These are phyloP conservation scores for Botrytis medusae DNA, from an alignment of 2,329 filamentous ascomycete genomes.

Conservation along the genomic window DNA sequence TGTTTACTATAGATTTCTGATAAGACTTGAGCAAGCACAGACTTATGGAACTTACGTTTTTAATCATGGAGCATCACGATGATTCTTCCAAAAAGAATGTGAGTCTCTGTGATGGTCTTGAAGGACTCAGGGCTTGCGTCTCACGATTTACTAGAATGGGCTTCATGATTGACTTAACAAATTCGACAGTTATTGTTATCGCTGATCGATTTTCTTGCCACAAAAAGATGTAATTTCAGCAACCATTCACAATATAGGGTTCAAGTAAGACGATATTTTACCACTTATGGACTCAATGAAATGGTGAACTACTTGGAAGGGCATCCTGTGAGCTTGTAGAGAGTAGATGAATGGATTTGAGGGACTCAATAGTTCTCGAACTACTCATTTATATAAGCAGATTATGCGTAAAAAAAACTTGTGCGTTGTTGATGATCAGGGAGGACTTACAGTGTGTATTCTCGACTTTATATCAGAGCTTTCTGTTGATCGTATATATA, in stretches of 20 bases:
- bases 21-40: too few relatives aligned
- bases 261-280: fast-evolving
- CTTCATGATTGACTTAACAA: too few relatives aligned
- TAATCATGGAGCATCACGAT: fast-evolving
- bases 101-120: not conserved
- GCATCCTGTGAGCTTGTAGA: not conserved
- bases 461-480: not conserved
- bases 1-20: not conserved
- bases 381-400: not conserved
- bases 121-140: not conserved
- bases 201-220: too few relatives aligned
- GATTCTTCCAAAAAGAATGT: not conserved
- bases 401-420: not conserved
- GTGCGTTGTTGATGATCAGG: fast-evolving
- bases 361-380: not conserved
- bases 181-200: not conserved
- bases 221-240: not conserved
- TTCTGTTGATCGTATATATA: not conserved
- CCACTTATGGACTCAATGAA: not conserved
- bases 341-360: not conserved
- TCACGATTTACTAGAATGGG: not conserved
- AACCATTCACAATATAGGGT: fast-evolving
- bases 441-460: fast-evolving
- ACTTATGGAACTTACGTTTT: not conserved
- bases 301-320: not conserved